phyloP scores from a whole-genome alignment of 345 rosid species.

The Eucalyptus dawsonii region DNA sequence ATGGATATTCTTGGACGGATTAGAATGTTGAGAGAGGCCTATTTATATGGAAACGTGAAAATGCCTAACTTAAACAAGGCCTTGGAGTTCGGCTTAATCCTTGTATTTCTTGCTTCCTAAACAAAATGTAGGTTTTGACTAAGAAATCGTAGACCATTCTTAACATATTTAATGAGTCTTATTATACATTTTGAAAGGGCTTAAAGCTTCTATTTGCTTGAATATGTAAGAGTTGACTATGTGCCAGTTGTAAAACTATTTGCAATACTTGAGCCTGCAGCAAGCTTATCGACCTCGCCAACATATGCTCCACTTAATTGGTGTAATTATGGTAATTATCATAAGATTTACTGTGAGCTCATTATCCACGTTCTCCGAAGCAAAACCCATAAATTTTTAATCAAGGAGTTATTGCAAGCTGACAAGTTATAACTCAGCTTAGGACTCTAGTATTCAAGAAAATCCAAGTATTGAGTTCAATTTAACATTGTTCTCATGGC shows the following conservation, averaged over 20 bases:
- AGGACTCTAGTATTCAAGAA: background rate
- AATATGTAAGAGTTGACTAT: background rate
- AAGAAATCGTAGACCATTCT: background rate
- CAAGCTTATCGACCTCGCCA: background rate
- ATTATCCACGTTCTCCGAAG: background rate
- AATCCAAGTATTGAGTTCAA: background rate
- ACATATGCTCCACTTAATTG: background rate
- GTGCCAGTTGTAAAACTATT: background rate
- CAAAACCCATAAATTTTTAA: background rate
- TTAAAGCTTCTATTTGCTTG: background rate
- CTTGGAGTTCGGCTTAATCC: conserved; percentile 21
- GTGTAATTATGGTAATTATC: background rate
- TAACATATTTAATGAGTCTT: background rate
- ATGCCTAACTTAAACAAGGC: background rate
- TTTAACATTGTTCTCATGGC: background rate
- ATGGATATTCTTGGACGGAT: background rate
- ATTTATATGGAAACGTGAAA: background rate
- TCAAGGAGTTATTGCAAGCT: background rate
- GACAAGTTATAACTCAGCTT: background rate
- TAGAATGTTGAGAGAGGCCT: background rate
- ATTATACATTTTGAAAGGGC: background rate
- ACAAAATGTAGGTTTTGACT: background rate
- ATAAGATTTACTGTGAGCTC: background rate
- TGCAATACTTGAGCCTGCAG: background rate
- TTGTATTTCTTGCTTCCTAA: background rate